Base-by-base conservation (phyloP, 495 filamentous ascomycete species). In the Massariosphaeria phaeospora region DNA sequence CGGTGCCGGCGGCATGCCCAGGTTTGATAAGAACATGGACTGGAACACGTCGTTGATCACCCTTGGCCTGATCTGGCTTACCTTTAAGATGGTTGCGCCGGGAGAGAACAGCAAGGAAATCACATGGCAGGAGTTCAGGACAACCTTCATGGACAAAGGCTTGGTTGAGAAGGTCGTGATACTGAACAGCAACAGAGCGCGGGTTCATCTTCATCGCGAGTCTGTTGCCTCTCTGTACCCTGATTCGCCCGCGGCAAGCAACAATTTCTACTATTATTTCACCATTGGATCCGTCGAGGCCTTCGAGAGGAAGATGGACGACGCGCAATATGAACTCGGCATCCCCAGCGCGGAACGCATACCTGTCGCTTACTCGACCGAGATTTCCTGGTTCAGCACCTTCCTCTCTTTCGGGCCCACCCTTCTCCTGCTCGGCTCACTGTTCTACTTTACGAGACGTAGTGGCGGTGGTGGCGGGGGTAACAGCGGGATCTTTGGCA, bases 71-170 rank as follows among this genome's bases (percentile, higher is more conserved):
- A 70, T 82, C 8, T 91, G 84, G 62, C 71, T 84, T 40, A 60
- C 79, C 48, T 84, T 82, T 62, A 75, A 77, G 11, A 76, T 76
- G 47, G 60, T 86, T 18, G 74, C 80, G 43, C 79, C 88, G 24
- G 78, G 76, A 11, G 88, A 95, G 50, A 74, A 74, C 48, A 72
- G 77, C 36, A 78, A 79, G 41, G 91, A 96, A 62, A 96, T 98
- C 53, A 96, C 93, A 35, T 98, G 89, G 88, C 91, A 98, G 74
- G 94, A 97, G 69, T 87, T 97, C 69, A 76, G 84, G 38, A 86
- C 81, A 57, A 91, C 89, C 33, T 97, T 94, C 75, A 77, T 98
- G 39, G 90, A 96, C 67, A 95, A 91, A 72, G 93, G 93, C 34
- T 77, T 98, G 40, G 94, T 98, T 21, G 86, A 96, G 72, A 95